Evolutionary conservation across 2,329 filamentous ascomycete genomes (phyloP).

Genomic region (Blastomyces parvus): DNA sequence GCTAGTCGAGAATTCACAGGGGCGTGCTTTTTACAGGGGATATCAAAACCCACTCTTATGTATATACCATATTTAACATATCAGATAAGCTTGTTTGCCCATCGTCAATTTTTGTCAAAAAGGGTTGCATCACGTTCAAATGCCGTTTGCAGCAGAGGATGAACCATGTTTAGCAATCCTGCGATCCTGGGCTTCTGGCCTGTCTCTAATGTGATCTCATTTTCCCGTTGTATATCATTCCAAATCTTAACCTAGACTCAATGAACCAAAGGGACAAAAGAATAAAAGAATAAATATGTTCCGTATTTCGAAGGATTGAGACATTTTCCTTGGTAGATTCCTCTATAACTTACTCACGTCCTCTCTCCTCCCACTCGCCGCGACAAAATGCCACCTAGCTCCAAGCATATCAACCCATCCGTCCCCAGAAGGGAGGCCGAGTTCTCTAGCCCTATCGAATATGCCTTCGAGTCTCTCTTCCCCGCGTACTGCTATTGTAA

Average conservation of each 20-base stretch:
- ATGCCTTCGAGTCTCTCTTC: slow-evolving; percentile 26
- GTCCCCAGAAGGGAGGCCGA: slow-evolving; percentile 24
- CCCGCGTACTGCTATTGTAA: slow-evolving; percentile 32
- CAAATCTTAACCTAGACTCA: background rate
- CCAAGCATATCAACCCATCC: slow-evolving; percentile 32
- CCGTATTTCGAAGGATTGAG: background rate
- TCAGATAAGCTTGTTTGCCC: too few relatives aligned
- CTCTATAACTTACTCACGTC: slow-evolving; percentile 2
- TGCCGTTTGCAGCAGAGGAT: background rate
- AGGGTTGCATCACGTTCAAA: background rate
- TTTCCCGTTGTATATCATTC: background rate
- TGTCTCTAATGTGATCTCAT: background rate
- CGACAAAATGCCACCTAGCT: slow-evolving; percentile 30
- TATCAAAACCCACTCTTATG: too few relatives aligned
- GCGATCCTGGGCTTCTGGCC: background rate
- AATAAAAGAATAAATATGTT: background rate
- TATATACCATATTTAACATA: too few relatives aligned
- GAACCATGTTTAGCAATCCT: background rate
- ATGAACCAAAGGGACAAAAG: background rate
- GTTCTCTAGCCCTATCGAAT: slow-evolving; percentile 23
- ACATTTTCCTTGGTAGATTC: background rate
- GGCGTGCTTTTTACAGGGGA: too few relatives aligned
- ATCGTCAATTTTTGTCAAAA: too few relatives aligned
- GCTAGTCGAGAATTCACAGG: too few relatives aligned
- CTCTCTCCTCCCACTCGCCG: background rate